These are phyloP conservation scores for Dorcoceras hygrometricum DNA, from an alignment of 257 asterid genomes.

Conservation along the genomic window DNA sequence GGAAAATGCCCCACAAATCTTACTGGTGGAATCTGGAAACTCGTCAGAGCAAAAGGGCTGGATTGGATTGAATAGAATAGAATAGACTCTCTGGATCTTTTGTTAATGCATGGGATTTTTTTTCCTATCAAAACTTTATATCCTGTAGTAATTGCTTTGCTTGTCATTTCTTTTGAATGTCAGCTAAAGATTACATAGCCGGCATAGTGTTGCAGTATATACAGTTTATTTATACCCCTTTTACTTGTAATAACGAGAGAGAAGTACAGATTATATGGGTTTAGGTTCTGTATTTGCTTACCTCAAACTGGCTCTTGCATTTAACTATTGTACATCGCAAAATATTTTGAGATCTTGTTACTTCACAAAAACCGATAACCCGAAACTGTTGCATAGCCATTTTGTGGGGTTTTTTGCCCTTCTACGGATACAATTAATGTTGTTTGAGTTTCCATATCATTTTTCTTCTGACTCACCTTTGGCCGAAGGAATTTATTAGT, in stretches of 20 bases:
- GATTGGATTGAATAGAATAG: constrained; percentile 29
- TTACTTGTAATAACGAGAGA: constrained; percentile 28
- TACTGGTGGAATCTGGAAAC: constrained; percentile 31
- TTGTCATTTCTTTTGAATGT: constrained; percentile 48
- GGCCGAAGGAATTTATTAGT: background rate
- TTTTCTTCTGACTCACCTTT: background rate
- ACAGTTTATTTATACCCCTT: constrained; percentile 40
- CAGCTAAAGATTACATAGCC: constrained; percentile 46
- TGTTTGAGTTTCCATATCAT: background rate
- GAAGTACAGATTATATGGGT: constrained; percentile 21
- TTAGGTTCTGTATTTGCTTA: constrained; percentile 1
- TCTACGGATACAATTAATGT: background rate
- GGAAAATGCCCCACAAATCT: constrained; percentile 36
- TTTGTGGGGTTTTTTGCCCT: background rate
- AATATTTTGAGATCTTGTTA: background rate
- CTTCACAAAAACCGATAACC: background rate
- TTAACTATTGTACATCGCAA: background rate
- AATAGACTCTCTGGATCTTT: constrained; percentile 44
- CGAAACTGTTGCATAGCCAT: background rate
- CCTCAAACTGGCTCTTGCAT: background rate
- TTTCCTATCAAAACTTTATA: constrained; percentile 25
- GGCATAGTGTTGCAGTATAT: constrained; percentile 40
- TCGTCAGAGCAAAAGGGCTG: constrained; percentile 34
- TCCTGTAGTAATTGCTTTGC: constrained; percentile 29
- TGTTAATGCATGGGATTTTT: constrained; percentile 26